Evolutionary conservation across 2,329 filamentous ascomycete genomes (phyloP), one percentile per base, ranked within the genome.

Genomic region (Clarireedia monteithiana): DNA sequence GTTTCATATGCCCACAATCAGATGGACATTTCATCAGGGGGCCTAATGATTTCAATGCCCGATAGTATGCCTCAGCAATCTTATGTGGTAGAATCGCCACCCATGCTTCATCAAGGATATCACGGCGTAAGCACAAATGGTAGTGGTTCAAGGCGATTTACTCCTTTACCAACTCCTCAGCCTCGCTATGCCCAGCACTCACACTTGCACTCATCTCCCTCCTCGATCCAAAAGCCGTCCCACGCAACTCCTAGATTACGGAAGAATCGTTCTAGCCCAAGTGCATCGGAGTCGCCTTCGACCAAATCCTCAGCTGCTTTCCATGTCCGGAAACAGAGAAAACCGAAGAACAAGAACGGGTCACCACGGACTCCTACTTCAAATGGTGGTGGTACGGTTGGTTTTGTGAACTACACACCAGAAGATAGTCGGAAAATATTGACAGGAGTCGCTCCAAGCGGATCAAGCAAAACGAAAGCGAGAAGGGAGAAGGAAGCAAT

Each of bases 391-490:
- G 66, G 68, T 3, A 66, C 66, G 2, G 74, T 81, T 7, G 80
- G 81, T 10, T 97, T 97, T 67, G 89, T 96, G 61, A 97, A 97
- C 71, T 96, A 88, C 72, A 96, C 91, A 1, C 85, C 90, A 0
- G 77, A 79, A 50, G 91, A 99, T 70, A 85, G 84, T 65, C 75
- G 80, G 14, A 82, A 87, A 67, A 85, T 99, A 45, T 82, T 99
- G 71, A 89, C 83, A 6, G 92, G 91, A 5, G 94, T 99, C 12
- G 94, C 94, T 47, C 92, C 92, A 0, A 91, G 86, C 62, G 94
- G 94, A 9, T 91, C 85, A 63, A 88, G 83, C 63, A 97, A 97
- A 80, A 97, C 94, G 7, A 96, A 96, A 70, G 90, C 90, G n/a
- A 76, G 91, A 55, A 76, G 94, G 50, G 92, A 97, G 71, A 88